Evolutionary conservation across 352 stramenopile genomes (phyloP).

Genomic region (Phytophthora pluvialis): DNA sequence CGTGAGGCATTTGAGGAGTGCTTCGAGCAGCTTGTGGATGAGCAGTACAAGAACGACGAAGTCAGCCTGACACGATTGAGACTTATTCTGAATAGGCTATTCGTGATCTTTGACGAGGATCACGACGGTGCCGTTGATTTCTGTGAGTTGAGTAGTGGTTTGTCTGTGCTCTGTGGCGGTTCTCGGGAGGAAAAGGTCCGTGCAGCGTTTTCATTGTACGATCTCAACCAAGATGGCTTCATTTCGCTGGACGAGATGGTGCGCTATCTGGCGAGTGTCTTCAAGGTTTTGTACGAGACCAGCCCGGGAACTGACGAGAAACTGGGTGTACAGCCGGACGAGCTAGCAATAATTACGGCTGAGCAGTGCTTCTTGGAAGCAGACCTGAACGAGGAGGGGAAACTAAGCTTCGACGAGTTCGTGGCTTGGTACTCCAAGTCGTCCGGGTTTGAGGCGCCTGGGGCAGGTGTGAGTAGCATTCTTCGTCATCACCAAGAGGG

Average conservation of each 20-base stretch:
- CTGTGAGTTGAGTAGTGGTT: slow-evolving; percentile 80
- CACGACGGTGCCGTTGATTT: slow-evolving; percentile 84
- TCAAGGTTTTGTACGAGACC: slow-evolving; percentile 88
- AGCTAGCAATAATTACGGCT: slow-evolving; percentile 79
- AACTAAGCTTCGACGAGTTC: slow-evolving; percentile 89
- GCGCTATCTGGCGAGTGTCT: slow-evolving; percentile 85
- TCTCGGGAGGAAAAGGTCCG: slow-evolving; percentile 85
- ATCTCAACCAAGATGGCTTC: slow-evolving; percentile 86
- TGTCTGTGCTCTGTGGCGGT: slow-evolving; percentile 85
- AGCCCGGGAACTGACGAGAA: slow-evolving; percentile 63
- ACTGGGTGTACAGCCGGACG: slow-evolving; percentile 67
- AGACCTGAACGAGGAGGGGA: slow-evolving; percentile 80
- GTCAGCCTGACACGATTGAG: slow-evolving; percentile 64
- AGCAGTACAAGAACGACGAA: slow-evolving; percentile 79
- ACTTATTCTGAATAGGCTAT: slow-evolving; percentile 79
- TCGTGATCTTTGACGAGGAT: slow-evolving; percentile 84
- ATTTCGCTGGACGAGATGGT: slow-evolving; percentile 92
- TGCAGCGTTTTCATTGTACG: slow-evolving; percentile 87
- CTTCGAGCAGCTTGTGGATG: slow-evolving; percentile 85
- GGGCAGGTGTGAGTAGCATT: slow-evolving; percentile 41
- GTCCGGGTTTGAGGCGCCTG: slow-evolving; percentile 49
- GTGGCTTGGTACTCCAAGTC: slow-evolving; percentile 83
- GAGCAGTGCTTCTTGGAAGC: slow-evolving; percentile 89
- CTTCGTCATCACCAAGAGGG: slow-evolving; percentile 22
- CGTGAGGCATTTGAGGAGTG: slow-evolving; percentile 85